Base-by-base conservation (phyloP, 2,329 filamentous ascomycete genomes). In the Bipolaris victoriae region DNA sequence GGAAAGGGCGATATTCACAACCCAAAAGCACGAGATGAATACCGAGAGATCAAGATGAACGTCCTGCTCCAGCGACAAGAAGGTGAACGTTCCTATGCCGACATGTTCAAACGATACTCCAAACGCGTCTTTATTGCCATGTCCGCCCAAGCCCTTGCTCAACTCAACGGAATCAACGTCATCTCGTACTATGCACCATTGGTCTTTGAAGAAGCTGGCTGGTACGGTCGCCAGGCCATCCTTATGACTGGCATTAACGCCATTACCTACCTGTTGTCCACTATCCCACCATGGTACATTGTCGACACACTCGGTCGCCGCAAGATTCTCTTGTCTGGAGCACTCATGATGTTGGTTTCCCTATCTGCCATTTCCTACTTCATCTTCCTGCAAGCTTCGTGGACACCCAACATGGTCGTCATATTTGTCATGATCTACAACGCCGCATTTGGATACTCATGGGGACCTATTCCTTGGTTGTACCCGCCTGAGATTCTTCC, bases 401-500 rank as follows among this genome's bases (percentile, higher is more conserved):
- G 84, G 68, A 98, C 95, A 1, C 92, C 90, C 3, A 90, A 85
- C 6, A 78, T 97, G 74, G 95, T 97, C 2, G 95, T 98, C 48
- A 78, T 96, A 49, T 96, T 96, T 71, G 95, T 99, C 73, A 97
- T 98, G 90, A 89, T 97, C 48, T 99, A 98, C 80, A 99, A 99
- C 71, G 95, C 94, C 5, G 90, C 95, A 7, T 99, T 98, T 75
- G 95, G 95, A 46, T 96, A 93, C 73, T 90, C 88, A n/a, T 99
- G 95, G 95, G 95, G 95, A 16, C 95, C 95, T 1, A 96, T 99
- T 60, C 95, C 95, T 7, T 99, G 95, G 95, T 82, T 99, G 15
- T 98, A 98, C 76, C 95, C 95, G 13, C 95, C 95, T n/a, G 95
- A 99, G 83, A 99, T 99, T 79, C 83, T 99, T 41, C 95, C 95